Evolutionary conservation across 306 rosid species (phyloP).

Genomic region (Senna tora): DNA sequence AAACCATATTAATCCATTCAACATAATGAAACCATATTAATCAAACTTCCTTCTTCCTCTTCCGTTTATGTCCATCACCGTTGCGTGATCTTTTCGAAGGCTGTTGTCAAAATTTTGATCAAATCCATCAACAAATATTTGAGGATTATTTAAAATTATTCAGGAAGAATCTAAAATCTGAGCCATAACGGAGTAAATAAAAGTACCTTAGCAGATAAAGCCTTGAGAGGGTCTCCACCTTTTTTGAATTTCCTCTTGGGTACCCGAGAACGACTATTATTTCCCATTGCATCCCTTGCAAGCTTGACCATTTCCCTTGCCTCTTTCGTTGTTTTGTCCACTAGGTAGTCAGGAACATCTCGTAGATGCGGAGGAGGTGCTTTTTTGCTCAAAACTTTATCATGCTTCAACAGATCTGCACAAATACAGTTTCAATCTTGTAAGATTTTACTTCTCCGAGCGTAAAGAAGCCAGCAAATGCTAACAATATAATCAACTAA

Average conservation of each 20-base stretch:
- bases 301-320: conserved; percentile 78
- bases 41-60: conserved; percentile 46
- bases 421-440: conserved; percentile 36
- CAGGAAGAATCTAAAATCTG: background rate
- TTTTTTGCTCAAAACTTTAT: conserved; percentile 88
- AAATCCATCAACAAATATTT: background rate
- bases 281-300: conserved; percentile 74
- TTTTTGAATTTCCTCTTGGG: conserved; percentile 55
- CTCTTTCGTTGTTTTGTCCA: conserved; percentile 78
- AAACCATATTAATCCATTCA: conserved; percentile 36
- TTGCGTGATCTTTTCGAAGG: conserved; percentile 50
- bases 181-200: background rate
- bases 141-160: too few relatives aligned
- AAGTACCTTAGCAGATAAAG: conserved; percentile 58
- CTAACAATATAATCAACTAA: conserved; percentile 33
- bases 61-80: conserved; percentile 43
- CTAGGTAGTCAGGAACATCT: conserved; percentile 79
- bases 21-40: conserved; percentile 26
- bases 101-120: conserved; percentile 40
- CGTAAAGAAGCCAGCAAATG: conserved; percentile 1
- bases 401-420: conserved; percentile 90
- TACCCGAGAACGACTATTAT: conserved; percentile 46
- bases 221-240: conserved; percentile 64
- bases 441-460: conserved; percentile 11
- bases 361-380: conserved; percentile 84